A percentile compares a stretch with the other conserved stretches of the same genome.
Evolutionary conservation across 2,329 filamentous ascomycete species (phyloP).

Genomic region (Iodosphaeria phyllophila): DNA sequence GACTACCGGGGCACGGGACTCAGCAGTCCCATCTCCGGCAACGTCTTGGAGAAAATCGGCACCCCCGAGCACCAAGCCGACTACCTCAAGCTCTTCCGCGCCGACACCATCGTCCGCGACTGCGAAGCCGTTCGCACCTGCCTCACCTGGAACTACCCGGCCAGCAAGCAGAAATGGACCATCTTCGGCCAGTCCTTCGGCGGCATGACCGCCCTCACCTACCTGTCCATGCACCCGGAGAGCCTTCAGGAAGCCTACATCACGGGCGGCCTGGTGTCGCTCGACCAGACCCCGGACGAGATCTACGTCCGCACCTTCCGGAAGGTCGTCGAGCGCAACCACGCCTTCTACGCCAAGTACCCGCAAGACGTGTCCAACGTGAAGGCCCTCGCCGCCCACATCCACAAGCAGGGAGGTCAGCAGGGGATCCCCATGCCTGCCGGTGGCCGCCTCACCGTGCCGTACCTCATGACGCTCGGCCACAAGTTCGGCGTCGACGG

Average conservation of each 20-base stretch:
- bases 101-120: constrained; percentile 79
- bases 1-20: constrained; percentile 83
- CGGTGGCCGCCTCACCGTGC: constrained; percentile 54
- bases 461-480: constrained; percentile 60
- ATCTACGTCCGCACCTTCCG: constrained; percentile 58
- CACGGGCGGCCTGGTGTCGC: constrained; percentile 65
- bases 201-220: constrained; percentile 69
- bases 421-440: constrained; percentile 41
- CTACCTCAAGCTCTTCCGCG: constrained; percentile 71
- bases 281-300: constrained; percentile 51
- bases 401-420: constrained; percentile 35
- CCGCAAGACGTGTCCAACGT: constrained; percentile 60
- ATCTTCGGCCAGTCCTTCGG: constrained; percentile 85
- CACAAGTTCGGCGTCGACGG: constrained; percentile 47
- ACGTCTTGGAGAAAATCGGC: constrained; percentile 47
- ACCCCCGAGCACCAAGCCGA: constrained; percentile 49
- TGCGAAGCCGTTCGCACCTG: constrained; percentile 68
- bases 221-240: constrained; percentile 63
- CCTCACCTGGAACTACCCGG: constrained; percentile 50
- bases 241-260: constrained; percentile 69
- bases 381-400: constrained; percentile 43
- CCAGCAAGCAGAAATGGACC: constrained; percentile 60
- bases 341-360: constrained; percentile 67
- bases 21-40: constrained; percentile 60
- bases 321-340: constrained; percentile 53